phyloP scores from a whole-genome alignment of 768 basidiomycete species.

The Antrodiella citrinella region DNA sequence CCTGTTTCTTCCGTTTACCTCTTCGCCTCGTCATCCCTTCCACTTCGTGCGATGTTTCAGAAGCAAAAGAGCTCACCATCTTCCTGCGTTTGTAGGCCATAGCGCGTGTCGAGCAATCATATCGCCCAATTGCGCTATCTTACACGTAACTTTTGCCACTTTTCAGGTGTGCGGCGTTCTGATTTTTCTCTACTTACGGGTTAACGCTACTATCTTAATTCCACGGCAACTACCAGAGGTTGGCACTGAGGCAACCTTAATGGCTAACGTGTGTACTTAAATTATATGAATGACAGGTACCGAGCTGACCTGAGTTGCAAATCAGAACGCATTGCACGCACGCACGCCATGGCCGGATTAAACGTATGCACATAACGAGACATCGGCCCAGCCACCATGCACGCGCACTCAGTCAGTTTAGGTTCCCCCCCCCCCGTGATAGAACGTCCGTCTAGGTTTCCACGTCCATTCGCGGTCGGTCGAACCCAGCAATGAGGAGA shows the following conservation, averaged over 20 bases:
- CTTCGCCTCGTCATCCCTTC: too few relatives aligned
- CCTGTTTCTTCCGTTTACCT: too few relatives aligned
- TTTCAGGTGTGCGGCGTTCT: background rate
- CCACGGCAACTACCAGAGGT: too few relatives aligned
- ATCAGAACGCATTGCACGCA: background rate
- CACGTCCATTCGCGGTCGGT: background rate
- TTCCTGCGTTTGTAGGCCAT: too few relatives aligned
- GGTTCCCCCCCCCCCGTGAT: background rate
- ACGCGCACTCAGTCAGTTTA: background rate
- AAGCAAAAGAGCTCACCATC: too few relatives aligned
- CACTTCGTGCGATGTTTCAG: too few relatives aligned
- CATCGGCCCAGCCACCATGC: too few relatives aligned
- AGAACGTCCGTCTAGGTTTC: background rate
- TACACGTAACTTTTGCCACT: background rate
- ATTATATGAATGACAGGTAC: background rate
- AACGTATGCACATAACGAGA: too few relatives aligned
- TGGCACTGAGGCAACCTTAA: too few relatives aligned
- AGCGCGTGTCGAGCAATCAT: too few relatives aligned
- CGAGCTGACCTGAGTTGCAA: background rate
- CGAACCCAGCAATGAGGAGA: background rate
- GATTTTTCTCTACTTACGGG: background rate
- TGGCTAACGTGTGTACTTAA: background rate
- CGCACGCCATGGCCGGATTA: background rate
- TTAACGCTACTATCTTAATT: too few relatives aligned
- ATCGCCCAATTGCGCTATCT: too few relatives aligned